Percentiles rank a stretch among this genome's conserved stretches.
Evolutionary conservation across 495 filamentous ascomycete species (phyloP).

Genomic region (Hypoxylon lenormandii): DNA sequence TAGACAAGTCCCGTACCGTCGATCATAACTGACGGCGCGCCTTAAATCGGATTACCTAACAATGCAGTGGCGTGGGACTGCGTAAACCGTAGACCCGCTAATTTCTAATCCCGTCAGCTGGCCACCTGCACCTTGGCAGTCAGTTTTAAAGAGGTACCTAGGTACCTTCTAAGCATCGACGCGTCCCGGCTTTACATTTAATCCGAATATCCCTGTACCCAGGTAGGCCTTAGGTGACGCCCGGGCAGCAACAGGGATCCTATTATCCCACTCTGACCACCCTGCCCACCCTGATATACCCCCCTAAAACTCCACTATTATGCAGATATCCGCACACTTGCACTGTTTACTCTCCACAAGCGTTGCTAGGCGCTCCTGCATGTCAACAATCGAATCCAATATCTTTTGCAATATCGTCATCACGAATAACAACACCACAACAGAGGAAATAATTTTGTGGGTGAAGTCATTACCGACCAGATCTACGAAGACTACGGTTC

Average conservation of each 20-base stretch:
- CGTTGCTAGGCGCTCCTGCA: slow-evolving; percentile 41
- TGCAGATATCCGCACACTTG: not conserved
- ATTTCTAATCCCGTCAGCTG: too few relatives aligned
- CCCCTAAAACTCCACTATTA: not conserved
- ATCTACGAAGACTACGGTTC: not conserved
- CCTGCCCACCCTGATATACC: not conserved
- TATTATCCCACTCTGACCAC: not conserved
- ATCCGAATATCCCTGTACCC: not conserved
- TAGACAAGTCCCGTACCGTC: slow-evolving; percentile 9
- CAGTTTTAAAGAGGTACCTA: too few relatives aligned
- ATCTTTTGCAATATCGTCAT: slow-evolving; percentile 29
- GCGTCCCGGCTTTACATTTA: not conserved
- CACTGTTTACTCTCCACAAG: slow-evolving; percentile 41
- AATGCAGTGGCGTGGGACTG: too few relatives aligned
- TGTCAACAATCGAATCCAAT: slow-evolving; percentile 41
- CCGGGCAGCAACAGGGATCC: too few relatives aligned
- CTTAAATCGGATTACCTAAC: too few relatives aligned
- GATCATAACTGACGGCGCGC: slow-evolving; percentile 1
- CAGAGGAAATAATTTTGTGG: slow-evolving; percentile 12
- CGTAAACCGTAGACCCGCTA: too few relatives aligned
- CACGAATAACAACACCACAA: slow-evolving; percentile 7
- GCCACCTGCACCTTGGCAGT: too few relatives aligned
- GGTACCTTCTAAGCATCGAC: too few relatives aligned
- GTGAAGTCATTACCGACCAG: not conserved
- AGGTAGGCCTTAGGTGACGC: not conserved